These are phyloP conservation scores for Ceratobasidium sp. DNA, from an alignment of 1,284 basidiomycete species.

Conservation along the genomic window DNA sequence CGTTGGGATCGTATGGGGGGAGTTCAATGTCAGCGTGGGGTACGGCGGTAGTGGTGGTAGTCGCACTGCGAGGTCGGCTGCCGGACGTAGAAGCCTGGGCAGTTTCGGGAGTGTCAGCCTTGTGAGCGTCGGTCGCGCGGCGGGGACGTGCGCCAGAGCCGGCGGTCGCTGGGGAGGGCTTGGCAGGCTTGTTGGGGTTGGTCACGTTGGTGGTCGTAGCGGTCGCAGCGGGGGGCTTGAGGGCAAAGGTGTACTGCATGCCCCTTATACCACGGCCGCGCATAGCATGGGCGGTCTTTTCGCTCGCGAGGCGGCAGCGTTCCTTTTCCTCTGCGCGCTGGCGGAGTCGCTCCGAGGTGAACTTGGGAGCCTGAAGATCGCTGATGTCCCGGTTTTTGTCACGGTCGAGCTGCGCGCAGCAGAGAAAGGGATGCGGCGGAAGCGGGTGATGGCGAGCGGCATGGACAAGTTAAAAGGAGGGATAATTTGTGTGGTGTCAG, in stretches of 20 bases:
- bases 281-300: slow-evolving; percentile 64
- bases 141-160: slow-evolving; percentile 26
- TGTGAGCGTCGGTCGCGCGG: slow-evolving; percentile 44
- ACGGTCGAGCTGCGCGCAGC: slow-evolving; percentile 35
- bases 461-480: slow-evolving; percentile 36
- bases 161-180: background rate
- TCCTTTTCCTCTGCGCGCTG: slow-evolving; percentile 84
- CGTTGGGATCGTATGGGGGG: slow-evolving; percentile 56
- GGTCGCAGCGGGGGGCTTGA: slow-evolving; percentile 67
- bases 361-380: slow-evolving; percentile 83
- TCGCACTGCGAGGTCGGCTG: slow-evolving; percentile 58
- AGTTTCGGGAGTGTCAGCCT: slow-evolving; percentile 19
- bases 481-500: slow-evolving; percentile 39
- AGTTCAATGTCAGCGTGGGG: slow-evolving; percentile 59
- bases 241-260: slow-evolving; percentile 87
- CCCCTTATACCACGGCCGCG: slow-evolving; percentile 76
- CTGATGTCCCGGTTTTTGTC: slow-evolving; percentile 64
- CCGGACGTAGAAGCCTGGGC: slow-evolving; percentile 46
- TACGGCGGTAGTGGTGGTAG: background rate
- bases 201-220: slow-evolving; percentile 43
- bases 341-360: slow-evolving; percentile 80
- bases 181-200: slow-evolving; percentile 19
- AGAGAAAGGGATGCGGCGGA: slow-evolving; percentile 29
- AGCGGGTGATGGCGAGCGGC: slow-evolving; percentile 22
- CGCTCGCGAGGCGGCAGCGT: slow-evolving; percentile 61